These are phyloP conservation scores for Microdochium bolleyi DNA, from an alignment of 2,329 filamentous ascomycete genomes.

Conservation along the genomic window DNA sequence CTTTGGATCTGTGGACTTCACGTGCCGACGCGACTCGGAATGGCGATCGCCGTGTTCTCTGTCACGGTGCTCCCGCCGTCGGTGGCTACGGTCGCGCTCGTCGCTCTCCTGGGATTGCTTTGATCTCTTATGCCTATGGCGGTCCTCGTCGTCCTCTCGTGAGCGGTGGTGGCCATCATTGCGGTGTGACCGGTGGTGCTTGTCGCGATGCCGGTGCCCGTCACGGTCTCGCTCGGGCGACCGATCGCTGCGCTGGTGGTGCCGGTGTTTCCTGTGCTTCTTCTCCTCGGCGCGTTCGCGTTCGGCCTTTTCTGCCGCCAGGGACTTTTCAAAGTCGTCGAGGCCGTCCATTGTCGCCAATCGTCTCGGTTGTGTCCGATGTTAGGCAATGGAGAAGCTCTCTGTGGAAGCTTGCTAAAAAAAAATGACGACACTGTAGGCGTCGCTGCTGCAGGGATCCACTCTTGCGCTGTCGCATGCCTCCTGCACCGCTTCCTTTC, in stretches of 20 bases:
- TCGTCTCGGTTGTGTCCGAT: not conserved
- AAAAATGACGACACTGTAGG: too few species aligned
- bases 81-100: slow-evolving; percentile 34
- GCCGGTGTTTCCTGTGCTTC: slow-evolving; percentile 31
- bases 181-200: slow-evolving; percentile 24
- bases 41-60: slow-evolving; percentile 19
- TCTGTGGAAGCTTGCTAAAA: too few species aligned
- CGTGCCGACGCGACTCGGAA: slow-evolving; percentile 23
- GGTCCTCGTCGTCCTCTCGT: slow-evolving; percentile 27
- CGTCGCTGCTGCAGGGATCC: too few species aligned
- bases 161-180: slow-evolving; percentile 13
- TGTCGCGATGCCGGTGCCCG: slow-evolving; percentile 18
- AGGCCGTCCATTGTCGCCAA: slow-evolving; percentile 39
- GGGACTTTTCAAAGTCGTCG: slow-evolving; percentile 69
- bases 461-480: too few species aligned
- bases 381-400: too few species aligned
- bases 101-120: slow-evolving; percentile 44
- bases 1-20: slow-evolving; percentile 38
- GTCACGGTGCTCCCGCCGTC: slow-evolving; percentile 26
- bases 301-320: slow-evolving; percentile 56
- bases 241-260: slow-evolving; percentile 40
- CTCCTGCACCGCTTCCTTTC: too few species aligned
- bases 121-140: slow-evolving; percentile 58
- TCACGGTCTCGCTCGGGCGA: slow-evolving; percentile 29
- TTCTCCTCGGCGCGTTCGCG: slow-evolving; percentile 41